Percentiles rank a stretch among this genome's conserved stretches.
Conservation (phyloP, 2,329 filamentous ascomycete species). For the Lizonia empirigonia region DNA sequence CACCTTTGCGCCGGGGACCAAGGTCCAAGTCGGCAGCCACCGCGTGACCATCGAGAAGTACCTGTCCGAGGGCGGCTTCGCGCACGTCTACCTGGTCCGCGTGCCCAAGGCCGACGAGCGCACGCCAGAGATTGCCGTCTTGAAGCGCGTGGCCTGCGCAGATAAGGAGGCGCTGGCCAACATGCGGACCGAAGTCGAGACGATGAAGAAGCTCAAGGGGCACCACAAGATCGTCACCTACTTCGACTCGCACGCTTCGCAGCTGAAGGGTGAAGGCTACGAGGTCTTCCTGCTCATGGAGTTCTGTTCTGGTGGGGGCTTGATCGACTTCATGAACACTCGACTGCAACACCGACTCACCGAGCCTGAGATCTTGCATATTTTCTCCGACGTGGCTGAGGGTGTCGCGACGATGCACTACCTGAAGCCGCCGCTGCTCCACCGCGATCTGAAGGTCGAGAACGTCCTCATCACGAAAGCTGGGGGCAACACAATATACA, state of each 20-base stretch:
- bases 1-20: conserved; percentile 90
- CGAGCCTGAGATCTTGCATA: conserved; percentile 95
- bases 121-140: conserved; percentile 79
- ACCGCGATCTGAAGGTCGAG: conserved; percentile 96
- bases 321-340: conserved; percentile 99
- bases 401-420: conserved; percentile 99
- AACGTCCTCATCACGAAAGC: conserved; percentile 86
- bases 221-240: conserved; percentile 97
- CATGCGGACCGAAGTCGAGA: conserved; percentile 98
- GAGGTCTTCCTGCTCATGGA: conserved; percentile 99
- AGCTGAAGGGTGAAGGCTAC: conserved; percentile 89
- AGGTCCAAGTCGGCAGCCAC: conserved; percentile 93
- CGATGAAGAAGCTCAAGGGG: conserved; percentile 98
- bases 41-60: conserved; percentile 95
- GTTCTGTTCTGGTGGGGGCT: conserved; percentile 88
- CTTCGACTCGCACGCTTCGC: conserved; percentile 96
- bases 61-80: conserved; percentile 96
- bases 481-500: conserved; percentile 76
- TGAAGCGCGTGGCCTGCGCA: conserved; percentile 94
- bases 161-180: conserved; percentile 93
- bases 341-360: conserved; percentile 93
- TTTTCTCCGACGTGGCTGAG: conserved; percentile 94
- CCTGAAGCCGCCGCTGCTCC: conserved; percentile 87
- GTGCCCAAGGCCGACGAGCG: conserved; percentile 73
- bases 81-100: conserved; percentile 96